Conservation (phyloP, 2,329 filamentous ascomycete species). For the Talaromyces sp. region DNA sequence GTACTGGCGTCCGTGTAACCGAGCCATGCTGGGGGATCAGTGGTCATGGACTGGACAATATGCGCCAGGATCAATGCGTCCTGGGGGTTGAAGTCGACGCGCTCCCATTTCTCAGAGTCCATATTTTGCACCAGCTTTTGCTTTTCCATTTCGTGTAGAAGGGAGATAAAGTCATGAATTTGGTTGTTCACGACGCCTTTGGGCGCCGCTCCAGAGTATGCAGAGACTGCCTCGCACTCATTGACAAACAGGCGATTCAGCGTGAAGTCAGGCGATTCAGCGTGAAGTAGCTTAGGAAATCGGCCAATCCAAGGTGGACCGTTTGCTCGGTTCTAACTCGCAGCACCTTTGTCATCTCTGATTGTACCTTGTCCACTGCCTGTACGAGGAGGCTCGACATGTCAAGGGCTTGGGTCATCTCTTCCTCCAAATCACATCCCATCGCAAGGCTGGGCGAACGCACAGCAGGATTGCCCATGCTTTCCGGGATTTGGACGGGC, state of each 20-base stretch:
- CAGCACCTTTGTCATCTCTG: slow-evolving; percentile 59
- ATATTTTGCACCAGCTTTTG: slow-evolving; percentile 54
- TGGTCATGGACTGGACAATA: slow-evolving; percentile 55
- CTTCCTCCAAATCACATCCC: slow-evolving; percentile 42
- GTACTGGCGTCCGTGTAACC: slow-evolving; percentile 22
- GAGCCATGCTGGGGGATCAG: slow-evolving; percentile 54
- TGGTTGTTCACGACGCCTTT: slow-evolving; percentile 60
- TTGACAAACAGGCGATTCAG: slow-evolving; percentile 61
- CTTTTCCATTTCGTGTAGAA: slow-evolving; percentile 53
- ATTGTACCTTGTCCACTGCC: slow-evolving; percentile 62
- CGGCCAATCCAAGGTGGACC: slow-evolving; percentile 48
- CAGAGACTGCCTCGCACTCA: slow-evolving; percentile 62
- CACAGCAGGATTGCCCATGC: slow-evolving; percentile 22
- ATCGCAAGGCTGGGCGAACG: slow-evolving; percentile 37
- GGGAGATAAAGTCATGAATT: slow-evolving; percentile 59
- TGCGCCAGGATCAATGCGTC: slow-evolving; percentile 44
- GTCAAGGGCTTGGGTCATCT: slow-evolving; percentile 59
- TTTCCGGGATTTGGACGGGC: slow-evolving; percentile 33
- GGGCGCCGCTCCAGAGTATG: slow-evolving; percentile 54
- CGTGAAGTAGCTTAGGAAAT: slow-evolving; percentile 60
- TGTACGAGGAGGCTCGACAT: slow-evolving; percentile 62
- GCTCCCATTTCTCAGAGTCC: slow-evolving; percentile 61
- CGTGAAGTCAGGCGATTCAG: too few relatives aligned
- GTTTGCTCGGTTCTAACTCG: slow-evolving; percentile 61
- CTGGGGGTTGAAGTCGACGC: slow-evolving; percentile 56